A percentile compares a stretch with the other conserved stretches of the same genome.
These are phyloP conservation scores for Pyricularia grisea DNA, from an alignment of 2,329 filamentous ascomycete genomes.

Conservation along the genomic window DNA sequence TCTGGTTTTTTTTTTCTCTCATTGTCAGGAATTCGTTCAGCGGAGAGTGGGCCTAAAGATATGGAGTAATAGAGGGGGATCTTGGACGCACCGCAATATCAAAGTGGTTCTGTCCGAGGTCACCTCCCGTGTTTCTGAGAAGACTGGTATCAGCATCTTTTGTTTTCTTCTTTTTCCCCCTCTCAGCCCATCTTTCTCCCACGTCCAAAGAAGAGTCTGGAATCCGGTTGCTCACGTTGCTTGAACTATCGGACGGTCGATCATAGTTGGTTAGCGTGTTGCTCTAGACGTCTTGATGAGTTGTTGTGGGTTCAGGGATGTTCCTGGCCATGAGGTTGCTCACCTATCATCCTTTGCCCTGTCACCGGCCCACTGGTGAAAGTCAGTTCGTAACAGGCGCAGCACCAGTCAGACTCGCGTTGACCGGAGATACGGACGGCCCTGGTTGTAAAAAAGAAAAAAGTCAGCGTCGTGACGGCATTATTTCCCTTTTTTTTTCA, in stretches of 20 bases:
- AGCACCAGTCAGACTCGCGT: slow-evolving; percentile 37
- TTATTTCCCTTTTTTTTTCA: no score
- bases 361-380: slow-evolving; percentile 43
- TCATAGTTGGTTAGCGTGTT: neutral
- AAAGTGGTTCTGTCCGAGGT: slow-evolving; percentile 45
- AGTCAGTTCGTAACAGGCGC: slow-evolving; percentile 49
- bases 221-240: neutral
- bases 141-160: neutral
- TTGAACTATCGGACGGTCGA: neutral
- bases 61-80: neutral
- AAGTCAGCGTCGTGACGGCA: neutral
- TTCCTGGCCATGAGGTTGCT: neutral
- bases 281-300: neutral
- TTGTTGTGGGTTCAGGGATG: neutral
- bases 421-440: slow-evolving; percentile 35
- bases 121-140: slow-evolving; percentile 13
- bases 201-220: neutral
- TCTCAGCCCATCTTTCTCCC: neutral
- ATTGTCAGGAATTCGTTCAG: neutral
- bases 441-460: neutral
- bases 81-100: slow-evolving; percentile 28
- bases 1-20: no score
- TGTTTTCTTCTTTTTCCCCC: no score
- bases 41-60: neutral
- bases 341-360: slow-evolving; percentile 45